A percentile compares a stretch with the other conserved stretches of the same genome.
Evolutionary conservation across 768 basidiomycete genomes (phyloP).

Genomic region (Termitomyces bulborhizus): DNA sequence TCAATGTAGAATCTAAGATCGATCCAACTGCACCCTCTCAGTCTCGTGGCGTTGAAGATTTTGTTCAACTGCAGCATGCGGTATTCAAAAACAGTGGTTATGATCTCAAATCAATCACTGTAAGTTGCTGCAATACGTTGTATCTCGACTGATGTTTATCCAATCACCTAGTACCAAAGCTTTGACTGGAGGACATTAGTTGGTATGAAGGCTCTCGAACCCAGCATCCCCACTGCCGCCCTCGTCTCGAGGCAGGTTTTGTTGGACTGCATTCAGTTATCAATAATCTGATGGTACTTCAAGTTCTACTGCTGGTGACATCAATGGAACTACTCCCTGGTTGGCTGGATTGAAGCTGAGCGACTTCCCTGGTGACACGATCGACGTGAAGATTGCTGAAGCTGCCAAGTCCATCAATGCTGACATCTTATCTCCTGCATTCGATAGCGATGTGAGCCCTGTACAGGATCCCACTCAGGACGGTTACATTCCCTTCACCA

Average conservation of each 20-base stretch:
- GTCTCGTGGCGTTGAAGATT: slow-evolving; percentile 50
- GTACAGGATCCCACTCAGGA: slow-evolving; percentile 35
- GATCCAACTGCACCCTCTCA: slow-evolving; percentile 46
- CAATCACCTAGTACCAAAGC: slow-evolving; percentile 56
- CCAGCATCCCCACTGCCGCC: slow-evolving; percentile 52
- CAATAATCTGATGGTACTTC: slow-evolving; percentile 10
- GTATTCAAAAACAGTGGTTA: slow-evolving; percentile 58
- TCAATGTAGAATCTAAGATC: slow-evolving; percentile 81
- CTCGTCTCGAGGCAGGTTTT: slow-evolving; percentile 54
- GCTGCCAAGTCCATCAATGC: slow-evolving; percentile 63
- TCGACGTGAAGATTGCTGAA: slow-evolving; percentile 55
- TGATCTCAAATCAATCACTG: slow-evolving; percentile 51
- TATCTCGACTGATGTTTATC: not conserved
- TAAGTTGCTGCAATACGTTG: slow-evolving; percentile 22
- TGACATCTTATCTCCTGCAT: slow-evolving; percentile 60
- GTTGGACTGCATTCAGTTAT: not conserved
- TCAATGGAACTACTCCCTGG: slow-evolving; percentile 53
- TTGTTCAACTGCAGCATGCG: slow-evolving; percentile 56
- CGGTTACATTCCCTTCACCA: slow-evolving; percentile 53
- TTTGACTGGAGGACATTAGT: slow-evolving; percentile 78
- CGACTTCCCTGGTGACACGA: slow-evolving; percentile 54
- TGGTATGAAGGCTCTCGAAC: slow-evolving; percentile 64
- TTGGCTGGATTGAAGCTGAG: slow-evolving; percentile 60
- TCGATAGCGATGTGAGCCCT: slow-evolving; percentile 31
- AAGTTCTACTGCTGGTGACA: slow-evolving; percentile 33